These are phyloP conservation scores for Trametes sanguinea DNA, from an alignment of 768 basidiomycete species.

Conservation along the genomic window DNA sequence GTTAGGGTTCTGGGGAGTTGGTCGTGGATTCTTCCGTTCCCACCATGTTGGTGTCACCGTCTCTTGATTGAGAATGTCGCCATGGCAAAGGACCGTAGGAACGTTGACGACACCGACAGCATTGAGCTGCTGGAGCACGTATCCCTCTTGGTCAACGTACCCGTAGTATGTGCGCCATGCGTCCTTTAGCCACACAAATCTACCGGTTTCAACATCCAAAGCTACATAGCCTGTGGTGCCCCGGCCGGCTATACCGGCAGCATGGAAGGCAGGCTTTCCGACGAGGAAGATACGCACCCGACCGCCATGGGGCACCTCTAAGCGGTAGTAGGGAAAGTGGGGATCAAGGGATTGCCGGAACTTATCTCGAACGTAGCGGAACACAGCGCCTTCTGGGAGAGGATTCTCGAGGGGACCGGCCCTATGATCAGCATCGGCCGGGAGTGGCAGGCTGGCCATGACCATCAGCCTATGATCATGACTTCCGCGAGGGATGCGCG, in stretches of 20 bases:
- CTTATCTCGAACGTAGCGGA: background rate
- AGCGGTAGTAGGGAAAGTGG: background rate
- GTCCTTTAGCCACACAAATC: conserved; percentile 17
- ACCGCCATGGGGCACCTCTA: background rate
- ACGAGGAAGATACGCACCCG: background rate
- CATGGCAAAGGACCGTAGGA: conserved; percentile 10
- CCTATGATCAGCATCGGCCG: background rate
- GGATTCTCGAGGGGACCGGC: no score
- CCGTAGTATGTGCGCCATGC: background rate
- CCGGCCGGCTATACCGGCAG: background rate
- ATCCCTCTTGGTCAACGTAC: background rate
- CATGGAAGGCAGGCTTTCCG: background rate
- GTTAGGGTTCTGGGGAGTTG: no score
- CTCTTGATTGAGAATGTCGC: background rate
- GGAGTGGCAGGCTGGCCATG: background rate
- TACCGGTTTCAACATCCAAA: background rate
- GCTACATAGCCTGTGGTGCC: conserved; percentile 12
- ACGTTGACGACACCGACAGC: background rate
- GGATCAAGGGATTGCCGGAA: conserved; percentile 1
- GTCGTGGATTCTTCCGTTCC: no score
- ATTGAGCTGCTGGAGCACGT: conserved; percentile 1
- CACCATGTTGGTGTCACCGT: background rate
- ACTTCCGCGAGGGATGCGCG: background rate
- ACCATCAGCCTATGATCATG: background rate
- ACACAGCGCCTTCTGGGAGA: background rate